Conservation (phyloP, 768 basidiomycete genomes). For the Macrolepiota albuminosa region DNA sequence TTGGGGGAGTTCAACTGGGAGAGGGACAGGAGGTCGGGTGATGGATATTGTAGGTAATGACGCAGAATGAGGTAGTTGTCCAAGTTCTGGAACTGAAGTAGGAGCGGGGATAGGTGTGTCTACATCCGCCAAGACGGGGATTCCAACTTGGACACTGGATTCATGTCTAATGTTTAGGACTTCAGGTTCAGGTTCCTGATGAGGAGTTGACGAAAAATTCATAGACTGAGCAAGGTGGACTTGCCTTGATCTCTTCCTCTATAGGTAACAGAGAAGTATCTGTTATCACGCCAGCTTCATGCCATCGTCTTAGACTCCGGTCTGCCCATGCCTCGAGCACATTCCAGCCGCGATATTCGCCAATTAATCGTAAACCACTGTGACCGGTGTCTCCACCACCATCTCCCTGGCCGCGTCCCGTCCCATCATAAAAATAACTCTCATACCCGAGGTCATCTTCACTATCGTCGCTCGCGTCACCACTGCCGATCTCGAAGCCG, state of each 20-base stretch:
- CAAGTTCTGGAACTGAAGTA: constrained; percentile 15
- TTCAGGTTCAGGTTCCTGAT: constrained; percentile 35
- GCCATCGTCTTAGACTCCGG: constrained; percentile 82
- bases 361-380: constrained; percentile 69
- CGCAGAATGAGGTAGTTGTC: constrained; percentile 13
- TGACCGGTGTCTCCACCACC: constrained; percentile 71
- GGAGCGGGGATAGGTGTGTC: constrained; percentile 32
- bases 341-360: constrained; percentile 90
- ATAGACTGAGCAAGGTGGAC: constrained; percentile 14
- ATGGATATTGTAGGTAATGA: constrained; percentile 53
- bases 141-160: constrained; percentile 52
- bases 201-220: not conserved
- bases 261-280: constrained; percentile 36
- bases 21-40: constrained; percentile 67
- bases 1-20: constrained; percentile 67
- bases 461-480: constrained; percentile 61
- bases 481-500: constrained; percentile 72
- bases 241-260: constrained; percentile 47
- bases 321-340: constrained; percentile 94
- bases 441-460: constrained; percentile 87
- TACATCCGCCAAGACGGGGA: constrained; percentile 51
- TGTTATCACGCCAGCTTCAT: constrained; percentile 67
- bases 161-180: constrained; percentile 34
- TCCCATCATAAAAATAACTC: constrained; percentile 81
- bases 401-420: constrained; percentile 71